Evolutionary conservation across 2,329 filamentous ascomycete genomes (phyloP), one percentile per base, ranked within the genome.

Genomic region (Epicoccum sorghinum): DNA sequence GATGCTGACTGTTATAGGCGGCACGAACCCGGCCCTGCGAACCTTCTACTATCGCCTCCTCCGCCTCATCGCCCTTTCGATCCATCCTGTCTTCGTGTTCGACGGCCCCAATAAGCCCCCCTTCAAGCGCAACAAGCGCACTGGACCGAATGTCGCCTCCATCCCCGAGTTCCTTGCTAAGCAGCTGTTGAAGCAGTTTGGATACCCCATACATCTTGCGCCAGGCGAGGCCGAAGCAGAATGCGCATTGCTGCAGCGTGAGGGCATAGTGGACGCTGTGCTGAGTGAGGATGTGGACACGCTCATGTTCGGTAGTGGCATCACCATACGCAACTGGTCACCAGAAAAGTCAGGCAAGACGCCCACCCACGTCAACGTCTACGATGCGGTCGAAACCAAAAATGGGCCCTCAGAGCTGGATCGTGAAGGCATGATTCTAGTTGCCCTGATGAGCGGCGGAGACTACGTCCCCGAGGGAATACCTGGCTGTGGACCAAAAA

Each of bases 261-360:
- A 88, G 40, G 92, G 91, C 47, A 73, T 75, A 13, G 72, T 75
- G 1, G 95, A 99, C 73, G 93, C 91, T 0, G 95, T 98, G 1
- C 80, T 99, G 65, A 97, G 91, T 72, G 93, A 99, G 72, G 95
- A 99, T 79, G 92, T 97, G 38, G 95, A 99, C 71, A 95, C 93
- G 2, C 84, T 98, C 66, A 98, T 98, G 93, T 98, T 98, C 77
- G 95, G 95, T 1, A 95, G 91, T 59, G 87, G 84, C 0, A 77
- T 86, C 33, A 93, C 89, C 0, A 77, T 97, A 37, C 84, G 91
- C 45, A 93, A 91, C 66, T 97, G 91, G 87, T 90, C 90, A 0
- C 83, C 89, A 3, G 91, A 96, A 69, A 82, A 79, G 39, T 82
- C 79, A n/a, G 84, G 81, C 64, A 89, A 89, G 57, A 79, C 78